Percentiles rank a stretch among this genome's conserved stretches.
These are phyloP conservation scores for Colletotrichum aenigma DNA, from an alignment of 2,329 filamentous ascomycete genomes.

Conservation along the genomic window DNA sequence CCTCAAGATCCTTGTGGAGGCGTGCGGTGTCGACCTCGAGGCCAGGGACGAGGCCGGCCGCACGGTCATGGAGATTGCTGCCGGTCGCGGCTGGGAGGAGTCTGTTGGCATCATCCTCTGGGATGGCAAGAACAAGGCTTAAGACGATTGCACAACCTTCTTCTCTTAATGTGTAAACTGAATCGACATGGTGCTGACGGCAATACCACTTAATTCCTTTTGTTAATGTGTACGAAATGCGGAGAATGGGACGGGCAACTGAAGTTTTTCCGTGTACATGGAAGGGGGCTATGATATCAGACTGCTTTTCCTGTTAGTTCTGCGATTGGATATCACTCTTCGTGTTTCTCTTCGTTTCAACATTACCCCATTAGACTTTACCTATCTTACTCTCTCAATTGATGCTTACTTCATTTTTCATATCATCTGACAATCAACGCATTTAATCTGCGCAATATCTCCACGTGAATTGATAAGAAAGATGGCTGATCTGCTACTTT, in stretches of 20 bases:
- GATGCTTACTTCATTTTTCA: neutral
- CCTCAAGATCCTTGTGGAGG: slow-evolving; percentile 54
- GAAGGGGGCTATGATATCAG: slow-evolving; percentile 3
- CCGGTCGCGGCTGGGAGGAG: slow-evolving; percentile 63
- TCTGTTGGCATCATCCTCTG: slow-evolving; percentile 49
- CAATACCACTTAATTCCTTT: neutral
- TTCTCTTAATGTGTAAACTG: neutral
- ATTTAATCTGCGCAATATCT: accelerated
- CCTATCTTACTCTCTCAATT: neutral
- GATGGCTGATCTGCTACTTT: too few species aligned
- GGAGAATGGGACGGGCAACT: neutral
- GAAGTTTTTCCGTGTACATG: neutral
- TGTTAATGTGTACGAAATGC: neutral
- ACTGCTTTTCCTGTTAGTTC: neutral
- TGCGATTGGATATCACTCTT: neutral
- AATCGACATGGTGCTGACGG: neutral
- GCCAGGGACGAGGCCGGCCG: slow-evolving; percentile 58
- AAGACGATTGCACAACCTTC: neutral
- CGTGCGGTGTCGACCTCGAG: slow-evolving; percentile 54
- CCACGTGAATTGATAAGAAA: neutral
- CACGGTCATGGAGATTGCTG: slow-evolving; percentile 62
- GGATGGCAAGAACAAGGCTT: slow-evolving; percentile 10
- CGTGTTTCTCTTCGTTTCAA: neutral
- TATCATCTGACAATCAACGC: neutral
- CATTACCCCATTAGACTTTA: neutral